Base-by-base conservation (phyloP, 805 yeast genomes). In the Maudiozyma pseudohumilis region DNA sequence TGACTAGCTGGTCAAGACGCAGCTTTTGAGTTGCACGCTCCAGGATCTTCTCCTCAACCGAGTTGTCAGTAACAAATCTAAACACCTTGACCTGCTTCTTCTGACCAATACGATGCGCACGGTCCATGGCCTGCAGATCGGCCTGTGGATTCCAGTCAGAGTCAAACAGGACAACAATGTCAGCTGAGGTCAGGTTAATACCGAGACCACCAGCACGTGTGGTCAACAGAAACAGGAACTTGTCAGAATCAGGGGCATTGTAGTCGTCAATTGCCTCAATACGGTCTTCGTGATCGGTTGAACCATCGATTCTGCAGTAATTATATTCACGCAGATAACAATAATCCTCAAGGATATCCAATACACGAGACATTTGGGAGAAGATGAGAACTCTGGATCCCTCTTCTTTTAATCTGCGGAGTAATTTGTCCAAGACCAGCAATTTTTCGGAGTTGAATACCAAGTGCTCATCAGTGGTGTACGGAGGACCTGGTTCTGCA, bases 161-260 rank as follows among this genome's bases (percentile, higher is more conserved):
- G 60, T 82, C 94, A 53, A 67, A 82, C 32, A 82, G 59, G 3
- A 82, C 72, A 33, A 82, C 94, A 44, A 78, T 67, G 57, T 82
- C 88, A 1, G 92, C 92, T n/a, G 77, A 64, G 4, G 92, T 82
- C 51, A 82, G 68, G 53, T 82, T 82, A 50, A 82, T 82, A 60
- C 94, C 94, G 55, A 86, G 68, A 9, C 95, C 95, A 60, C 96
- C 92, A 32, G 94, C 94, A 66, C 94, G 74, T 3, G 94, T 82
- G 5, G 94, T 82, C 46, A 82, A 65, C 43, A 82, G 60, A 48
- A 82, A 82, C n/a, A 80, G 67, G 54, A 82, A 82, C 48, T 82
- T 82, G 11, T 72, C 68, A 5, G 82, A 74, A 29, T 67, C 83
- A 10, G 86, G 87, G n/a, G 71, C 75, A 51, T 82, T 82, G 55